These are phyloP conservation scores for Vachellia collinsii DNA, from an alignment of 306 rosid species.

Conservation along the genomic window DNA sequence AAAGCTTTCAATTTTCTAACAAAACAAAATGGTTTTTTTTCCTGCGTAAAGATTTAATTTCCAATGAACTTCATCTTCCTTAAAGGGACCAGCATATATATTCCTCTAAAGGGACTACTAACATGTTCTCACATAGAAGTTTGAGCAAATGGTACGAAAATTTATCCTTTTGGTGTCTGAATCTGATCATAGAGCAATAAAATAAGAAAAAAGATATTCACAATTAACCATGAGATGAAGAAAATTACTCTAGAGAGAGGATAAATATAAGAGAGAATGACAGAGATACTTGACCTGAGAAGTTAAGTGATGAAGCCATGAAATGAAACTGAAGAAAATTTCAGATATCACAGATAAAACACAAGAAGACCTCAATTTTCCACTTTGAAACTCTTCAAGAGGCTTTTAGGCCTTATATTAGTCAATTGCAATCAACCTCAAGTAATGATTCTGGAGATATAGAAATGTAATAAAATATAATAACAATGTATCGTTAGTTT, in stretches of 20 bases:
- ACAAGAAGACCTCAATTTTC: not conserved
- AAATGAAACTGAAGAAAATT: not conserved
- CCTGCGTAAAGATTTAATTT: not conserved
- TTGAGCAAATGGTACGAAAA: not conserved
- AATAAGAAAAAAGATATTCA: not conserved
- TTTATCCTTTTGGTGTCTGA: not conserved
- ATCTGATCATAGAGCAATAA: not conserved
- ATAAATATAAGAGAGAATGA: too few relatives aligned
- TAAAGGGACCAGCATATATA: not conserved
- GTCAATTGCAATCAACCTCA: not conserved
- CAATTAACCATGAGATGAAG: not conserved
- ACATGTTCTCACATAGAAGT: not conserved
- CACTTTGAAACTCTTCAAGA: not conserved
- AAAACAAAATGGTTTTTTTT: too few relatives aligned
- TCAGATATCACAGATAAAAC: not conserved
- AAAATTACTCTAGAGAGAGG: too few relatives aligned
- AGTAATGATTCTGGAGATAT: not conserved
- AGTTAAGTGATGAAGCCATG: not conserved
- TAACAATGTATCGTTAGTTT: too few relatives aligned
- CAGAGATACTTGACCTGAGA: not conserved
- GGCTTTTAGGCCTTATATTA: not conserved
- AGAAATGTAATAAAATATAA: too few relatives aligned
- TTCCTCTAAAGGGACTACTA: too few relatives aligned
- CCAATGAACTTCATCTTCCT: not conserved
- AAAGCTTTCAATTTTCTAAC: not conserved